phyloP scores from a whole-genome alignment of 2,329 filamentous ascomycete genomes.

The Trichoderma breve region DNA sequence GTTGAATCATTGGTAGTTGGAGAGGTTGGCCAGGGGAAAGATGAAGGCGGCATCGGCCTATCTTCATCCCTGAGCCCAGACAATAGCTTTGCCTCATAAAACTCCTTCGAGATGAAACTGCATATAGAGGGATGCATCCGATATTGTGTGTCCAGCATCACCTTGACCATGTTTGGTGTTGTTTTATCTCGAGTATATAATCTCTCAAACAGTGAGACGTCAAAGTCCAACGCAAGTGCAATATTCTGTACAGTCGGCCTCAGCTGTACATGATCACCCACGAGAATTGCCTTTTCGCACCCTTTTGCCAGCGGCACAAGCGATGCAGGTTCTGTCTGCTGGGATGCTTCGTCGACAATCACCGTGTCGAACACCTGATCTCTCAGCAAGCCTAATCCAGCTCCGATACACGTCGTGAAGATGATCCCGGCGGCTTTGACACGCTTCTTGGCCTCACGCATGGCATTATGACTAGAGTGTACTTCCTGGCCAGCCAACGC shows the following conservation, averaged over 20 bases:
- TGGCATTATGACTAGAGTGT: conserved; percentile 28
- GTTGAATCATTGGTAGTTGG: conserved; percentile 1
- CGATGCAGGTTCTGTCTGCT: conserved; percentile 43
- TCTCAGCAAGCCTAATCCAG: conserved; percentile 42
- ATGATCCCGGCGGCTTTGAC: conserved; percentile 38
- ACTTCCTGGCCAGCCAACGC: conserved; percentile 33
- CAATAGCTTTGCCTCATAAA: conserved; percentile 38
- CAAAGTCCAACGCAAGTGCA: conserved; percentile 35
- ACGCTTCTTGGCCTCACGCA: conserved; percentile 38
- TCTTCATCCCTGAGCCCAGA: conserved; percentile 31
- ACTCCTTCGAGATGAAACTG: conserved; percentile 39
- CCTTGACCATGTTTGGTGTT: conserved; percentile 26
- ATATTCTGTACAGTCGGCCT: conserved; percentile 41
- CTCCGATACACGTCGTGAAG: conserved; percentile 45
- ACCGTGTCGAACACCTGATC: conserved; percentile 39
- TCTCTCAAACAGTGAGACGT: conserved; percentile 45
- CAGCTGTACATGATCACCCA: conserved; percentile 48
- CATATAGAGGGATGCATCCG: conserved; percentile 43
- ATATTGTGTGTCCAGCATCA: conserved; percentile 46
- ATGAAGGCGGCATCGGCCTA: conserved; percentile 24
- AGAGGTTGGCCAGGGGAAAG: conserved; percentile 25
- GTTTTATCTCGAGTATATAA: conserved; percentile 31
- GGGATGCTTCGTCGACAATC: conserved; percentile 47
- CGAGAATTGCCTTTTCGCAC: conserved; percentile 42
- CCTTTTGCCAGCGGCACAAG: conserved; percentile 43